These are phyloP conservation scores for Trypanosoma boissoni DNA, from an alignment of 208 protist genomes.

Conservation along the genomic window DNA sequence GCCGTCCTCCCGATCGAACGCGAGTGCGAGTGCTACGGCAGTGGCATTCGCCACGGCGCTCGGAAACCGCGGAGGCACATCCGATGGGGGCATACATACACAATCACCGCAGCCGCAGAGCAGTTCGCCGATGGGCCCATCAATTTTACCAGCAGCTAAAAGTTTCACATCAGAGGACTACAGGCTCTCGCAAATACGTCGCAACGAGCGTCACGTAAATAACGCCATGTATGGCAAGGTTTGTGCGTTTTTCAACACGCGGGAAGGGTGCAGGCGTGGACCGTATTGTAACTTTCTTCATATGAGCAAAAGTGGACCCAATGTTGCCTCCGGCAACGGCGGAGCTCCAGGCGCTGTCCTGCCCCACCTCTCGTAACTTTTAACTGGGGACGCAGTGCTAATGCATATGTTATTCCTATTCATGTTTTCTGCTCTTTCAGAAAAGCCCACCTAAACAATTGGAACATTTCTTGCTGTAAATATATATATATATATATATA, in stretches of 20 bases:
- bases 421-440: too few species aligned
- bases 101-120: not conserved
- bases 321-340: not conserved
- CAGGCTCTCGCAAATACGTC: constrained; percentile 62
- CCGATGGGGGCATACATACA: not conserved
- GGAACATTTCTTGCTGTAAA: too few species aligned
- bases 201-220: constrained; percentile 67
- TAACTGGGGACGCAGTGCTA: too few species aligned
- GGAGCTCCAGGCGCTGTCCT: not conserved
- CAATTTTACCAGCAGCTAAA: not conserved
- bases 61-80: too few species aligned
- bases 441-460: too few species aligned
- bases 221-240: constrained; percentile 38
- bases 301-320: constrained; percentile 28
- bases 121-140: not conserved
- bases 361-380: not conserved
- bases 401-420: too few species aligned
- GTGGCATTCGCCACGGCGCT: too few species aligned
- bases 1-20: too few species aligned
- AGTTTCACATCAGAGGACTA: constrained; percentile 46
- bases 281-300: constrained; percentile 65
- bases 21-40: too few species aligned
- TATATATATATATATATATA: too few species aligned
- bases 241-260: constrained; percentile 64
- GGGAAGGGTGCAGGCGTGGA: constrained; percentile 65